phyloP scores from a whole-genome alignment of 1,139 yeast genomes.

The Hemisphaericaspora lyxosophila region DNA sequence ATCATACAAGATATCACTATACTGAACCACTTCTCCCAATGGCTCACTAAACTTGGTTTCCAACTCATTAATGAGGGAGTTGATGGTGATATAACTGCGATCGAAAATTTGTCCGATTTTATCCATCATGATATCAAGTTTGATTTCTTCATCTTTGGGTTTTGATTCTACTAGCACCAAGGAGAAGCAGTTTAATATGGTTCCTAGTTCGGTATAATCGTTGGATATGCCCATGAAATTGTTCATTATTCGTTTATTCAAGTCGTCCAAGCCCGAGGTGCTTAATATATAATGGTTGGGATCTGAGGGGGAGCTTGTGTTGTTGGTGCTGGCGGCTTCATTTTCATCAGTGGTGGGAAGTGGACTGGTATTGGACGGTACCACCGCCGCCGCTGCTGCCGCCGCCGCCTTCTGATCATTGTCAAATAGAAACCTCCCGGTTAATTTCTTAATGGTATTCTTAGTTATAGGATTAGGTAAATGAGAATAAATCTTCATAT shows the following conservation, averaged over 20 bases:
- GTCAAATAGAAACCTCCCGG: constrained; percentile 10
- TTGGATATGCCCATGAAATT: constrained; percentile 62
- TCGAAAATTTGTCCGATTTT: constrained; percentile 81
- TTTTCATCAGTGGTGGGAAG: too few species aligned
- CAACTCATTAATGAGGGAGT: constrained; percentile 64
- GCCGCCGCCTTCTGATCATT: too few species aligned
- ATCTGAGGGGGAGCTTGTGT: constrained; percentile 2
- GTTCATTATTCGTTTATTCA: constrained; percentile 63
- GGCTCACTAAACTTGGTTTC: constrained; percentile 82
- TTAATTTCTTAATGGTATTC: constrained; percentile 30
- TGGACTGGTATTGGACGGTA: too few species aligned
- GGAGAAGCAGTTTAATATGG: constrained; percentile 71
- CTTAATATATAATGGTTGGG: constrained; percentile 22
- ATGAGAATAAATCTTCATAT: constrained; percentile 53
- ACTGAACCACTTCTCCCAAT: constrained; percentile 76
- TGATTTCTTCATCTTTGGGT: constrained; percentile 22
- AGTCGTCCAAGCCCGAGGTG: constrained; percentile 58
- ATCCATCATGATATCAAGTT: constrained; percentile 51
- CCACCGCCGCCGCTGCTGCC: too few species aligned
- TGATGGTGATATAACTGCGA: constrained; percentile 64
- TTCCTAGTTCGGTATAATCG: constrained; percentile 71
- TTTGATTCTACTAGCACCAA: constrained; percentile 26
- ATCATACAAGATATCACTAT: constrained; percentile 64
- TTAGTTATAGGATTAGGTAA: constrained; percentile 59
- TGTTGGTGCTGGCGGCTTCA: too few species aligned